Conservation (phyloP, 345 rosid genomes). For the Brassica incana region DNA sequence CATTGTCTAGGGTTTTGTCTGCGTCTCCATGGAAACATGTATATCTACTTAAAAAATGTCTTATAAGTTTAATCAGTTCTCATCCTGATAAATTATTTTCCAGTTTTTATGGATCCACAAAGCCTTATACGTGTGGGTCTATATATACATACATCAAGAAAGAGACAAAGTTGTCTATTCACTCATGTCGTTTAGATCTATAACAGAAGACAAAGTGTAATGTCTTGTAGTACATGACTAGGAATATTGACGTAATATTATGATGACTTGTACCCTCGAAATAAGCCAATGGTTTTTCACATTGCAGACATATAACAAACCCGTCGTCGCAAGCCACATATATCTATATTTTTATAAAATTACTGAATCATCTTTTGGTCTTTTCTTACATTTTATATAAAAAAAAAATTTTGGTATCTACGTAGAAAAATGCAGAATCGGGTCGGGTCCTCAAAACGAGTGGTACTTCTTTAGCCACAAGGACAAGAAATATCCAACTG, state of each 20-base stretch:
- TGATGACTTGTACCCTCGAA: conserved; percentile 9
- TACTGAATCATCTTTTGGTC: neutral
- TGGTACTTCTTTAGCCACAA: conserved; percentile 99
- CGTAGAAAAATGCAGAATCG: conserved; percentile 84
- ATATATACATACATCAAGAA: conserved; percentile 23
- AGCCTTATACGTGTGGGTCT: conserved; percentile 3
- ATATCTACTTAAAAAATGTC: conserved; percentile 15
- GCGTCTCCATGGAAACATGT: conserved; percentile 36
- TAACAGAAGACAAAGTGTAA: conserved; percentile 30
- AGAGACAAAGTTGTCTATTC: conserved; percentile 35
- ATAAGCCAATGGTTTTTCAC: conserved; percentile 27
- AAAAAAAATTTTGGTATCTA: neutral
- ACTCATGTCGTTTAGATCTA: conserved; percentile 23
- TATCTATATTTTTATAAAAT: neutral
- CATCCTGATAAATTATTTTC: conserved; percentile 28
- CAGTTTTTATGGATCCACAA: conserved; percentile 32
- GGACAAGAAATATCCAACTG: conserved; percentile 99
- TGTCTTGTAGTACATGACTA: conserved; percentile 34
- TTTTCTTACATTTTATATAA: neutral
- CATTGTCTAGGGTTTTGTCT: conserved; percentile 38
- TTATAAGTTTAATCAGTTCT: neutral
- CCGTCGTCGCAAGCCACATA: neutral
- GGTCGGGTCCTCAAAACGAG: conserved; percentile 93
- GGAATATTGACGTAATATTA: conserved; percentile 20
- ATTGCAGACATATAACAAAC: conserved; percentile 25